Evolutionary conservation across 2,329 filamentous ascomycete genomes (phyloP).

Genomic region (Diaporthe batatas): DNA sequence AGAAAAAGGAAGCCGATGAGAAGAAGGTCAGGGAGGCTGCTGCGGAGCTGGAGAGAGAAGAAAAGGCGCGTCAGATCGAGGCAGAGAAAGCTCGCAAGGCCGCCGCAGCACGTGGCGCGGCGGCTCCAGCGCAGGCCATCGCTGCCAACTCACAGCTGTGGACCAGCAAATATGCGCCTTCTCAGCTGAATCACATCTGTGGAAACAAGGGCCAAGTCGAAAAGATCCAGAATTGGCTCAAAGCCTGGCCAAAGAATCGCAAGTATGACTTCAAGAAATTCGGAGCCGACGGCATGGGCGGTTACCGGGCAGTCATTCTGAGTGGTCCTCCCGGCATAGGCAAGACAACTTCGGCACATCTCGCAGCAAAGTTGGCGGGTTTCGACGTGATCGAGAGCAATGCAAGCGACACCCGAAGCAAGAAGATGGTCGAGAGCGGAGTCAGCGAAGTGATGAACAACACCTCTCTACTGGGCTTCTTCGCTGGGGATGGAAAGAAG

Average conservation of each 20-base stretch:
- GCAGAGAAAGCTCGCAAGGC: slow-evolving; percentile 68
- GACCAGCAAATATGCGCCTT: slow-evolving; percentile 96
- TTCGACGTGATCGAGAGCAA: slow-evolving; percentile 96
- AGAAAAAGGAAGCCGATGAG: slow-evolving; percentile 88
- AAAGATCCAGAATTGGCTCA: slow-evolving; percentile 89
- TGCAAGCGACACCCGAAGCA: slow-evolving; percentile 94
- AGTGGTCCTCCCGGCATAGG: slow-evolving; percentile 96
- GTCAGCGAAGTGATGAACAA: slow-evolving; percentile 94
- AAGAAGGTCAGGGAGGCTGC: slow-evolving; percentile 85
- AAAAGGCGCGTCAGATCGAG: slow-evolving; percentile 69
- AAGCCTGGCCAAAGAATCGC: slow-evolving; percentile 82
- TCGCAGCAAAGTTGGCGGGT: slow-evolving; percentile 92
- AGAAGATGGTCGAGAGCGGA: slow-evolving; percentile 91
- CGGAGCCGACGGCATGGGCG: slow-evolving; percentile 87
- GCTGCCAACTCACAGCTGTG: slow-evolving; percentile 77
- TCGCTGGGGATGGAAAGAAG: slow-evolving; percentile 84
- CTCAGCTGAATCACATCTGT: slow-evolving; percentile 87
- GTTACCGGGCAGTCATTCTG: slow-evolving; percentile 90
- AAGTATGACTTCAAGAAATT: slow-evolving; percentile 85
- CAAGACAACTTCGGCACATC: slow-evolving; percentile 96
- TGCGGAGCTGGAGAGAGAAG: slow-evolving; percentile 86
- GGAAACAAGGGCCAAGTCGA: slow-evolving; percentile 94
- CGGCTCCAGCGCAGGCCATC: slow-evolving; percentile 54
- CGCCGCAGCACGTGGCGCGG: slow-evolving; percentile 58
- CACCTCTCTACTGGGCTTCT: slow-evolving; percentile 91